Percentiles rank a stretch among this genome's conserved stretches.
phyloP scores from a whole-genome alignment of 2,329 filamentous ascomycete genomes.

The Aspergillus floridensis region DNA sequence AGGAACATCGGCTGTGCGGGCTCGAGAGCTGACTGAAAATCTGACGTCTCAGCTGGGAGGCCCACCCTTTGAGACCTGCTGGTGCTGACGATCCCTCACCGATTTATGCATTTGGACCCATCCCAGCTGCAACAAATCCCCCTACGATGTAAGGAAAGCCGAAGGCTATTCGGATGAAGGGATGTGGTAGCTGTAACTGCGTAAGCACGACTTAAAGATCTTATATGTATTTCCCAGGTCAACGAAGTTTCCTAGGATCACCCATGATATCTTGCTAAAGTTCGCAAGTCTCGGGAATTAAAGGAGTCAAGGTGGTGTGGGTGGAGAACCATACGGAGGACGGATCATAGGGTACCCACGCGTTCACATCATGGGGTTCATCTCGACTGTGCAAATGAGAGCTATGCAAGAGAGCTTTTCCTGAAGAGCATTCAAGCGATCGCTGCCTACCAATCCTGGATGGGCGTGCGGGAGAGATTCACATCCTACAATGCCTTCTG shows the following conservation, averaged over 20 bases:
- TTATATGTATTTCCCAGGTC: neutral
- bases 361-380: constrained; percentile 16
- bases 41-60: neutral
- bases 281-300: neutral
- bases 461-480: neutral
- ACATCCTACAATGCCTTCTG: neutral
- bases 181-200: neutral
- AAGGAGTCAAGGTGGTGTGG: neutral
- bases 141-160: neutral
- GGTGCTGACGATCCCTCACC: neutral
- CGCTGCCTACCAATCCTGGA: neutral
- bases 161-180: neutral
- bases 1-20: too few species aligned
- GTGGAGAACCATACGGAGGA: constrained; percentile 13
- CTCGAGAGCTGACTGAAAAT: neutral
- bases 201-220: neutral
- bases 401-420: neutral
- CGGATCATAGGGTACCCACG: constrained; percentile 17
- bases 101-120: neutral
- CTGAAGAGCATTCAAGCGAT: neutral
- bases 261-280: neutral
- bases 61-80: neutral
- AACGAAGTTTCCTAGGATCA: neutral
- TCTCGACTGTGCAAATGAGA: constrained; percentile 11
- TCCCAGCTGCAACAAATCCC: neutral